These are phyloP conservation scores for Cyberlindnera saturnus DNA, from an alignment of 805 yeast genomes.

Conservation along the genomic window DNA sequence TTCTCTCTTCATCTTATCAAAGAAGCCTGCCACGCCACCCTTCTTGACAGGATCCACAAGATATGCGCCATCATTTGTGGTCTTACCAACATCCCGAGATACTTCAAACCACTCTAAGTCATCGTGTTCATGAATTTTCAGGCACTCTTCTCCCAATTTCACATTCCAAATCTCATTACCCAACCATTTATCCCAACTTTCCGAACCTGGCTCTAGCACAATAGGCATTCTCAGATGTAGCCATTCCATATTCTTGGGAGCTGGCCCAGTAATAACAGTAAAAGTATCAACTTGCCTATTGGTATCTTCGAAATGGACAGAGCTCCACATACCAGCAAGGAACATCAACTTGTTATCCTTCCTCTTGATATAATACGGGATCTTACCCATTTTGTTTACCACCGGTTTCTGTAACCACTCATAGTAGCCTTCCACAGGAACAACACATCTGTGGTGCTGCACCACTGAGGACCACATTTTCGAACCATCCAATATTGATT, in stretches of 20 bases:
- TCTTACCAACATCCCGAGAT: slow-evolving; percentile 57
- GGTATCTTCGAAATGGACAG: slow-evolving; percentile 16
- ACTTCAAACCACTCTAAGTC: slow-evolving; percentile 52
- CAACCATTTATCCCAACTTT: slow-evolving; percentile 64
- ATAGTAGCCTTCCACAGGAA: slow-evolving; percentile 79
- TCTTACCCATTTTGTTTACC: slow-evolving; percentile 32
- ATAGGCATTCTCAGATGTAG: slow-evolving; percentile 79
- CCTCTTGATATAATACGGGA: slow-evolving; percentile 62
- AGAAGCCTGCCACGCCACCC: neutral
- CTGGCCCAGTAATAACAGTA: slow-evolving; percentile 71
- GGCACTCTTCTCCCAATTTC: slow-evolving; percentile 29
- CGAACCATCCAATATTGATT: slow-evolving; percentile 43
- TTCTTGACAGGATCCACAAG: slow-evolving; percentile 25
- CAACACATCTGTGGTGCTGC: slow-evolving; percentile 54
- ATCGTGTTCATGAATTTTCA: slow-evolving; percentile 32
- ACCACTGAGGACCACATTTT: slow-evolving; percentile 51
- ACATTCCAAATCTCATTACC: slow-evolving; percentile 35
- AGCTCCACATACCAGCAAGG: slow-evolving; percentile 54
- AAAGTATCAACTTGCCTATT: slow-evolving; percentile 37
- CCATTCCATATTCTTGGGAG: slow-evolving; percentile 56
- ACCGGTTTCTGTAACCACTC: slow-evolving; percentile 54
- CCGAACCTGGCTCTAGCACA: slow-evolving; percentile 50
- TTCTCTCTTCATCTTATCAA: neutral
- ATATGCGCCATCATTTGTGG: slow-evolving; percentile 36
- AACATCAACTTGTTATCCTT: slow-evolving; percentile 48